A percentile compares a stretch with the other conserved stretches of the same genome.
phyloP scores from a whole-genome alignment of 208 protist genomes.

The Herpetomonas tarakana region DNA sequence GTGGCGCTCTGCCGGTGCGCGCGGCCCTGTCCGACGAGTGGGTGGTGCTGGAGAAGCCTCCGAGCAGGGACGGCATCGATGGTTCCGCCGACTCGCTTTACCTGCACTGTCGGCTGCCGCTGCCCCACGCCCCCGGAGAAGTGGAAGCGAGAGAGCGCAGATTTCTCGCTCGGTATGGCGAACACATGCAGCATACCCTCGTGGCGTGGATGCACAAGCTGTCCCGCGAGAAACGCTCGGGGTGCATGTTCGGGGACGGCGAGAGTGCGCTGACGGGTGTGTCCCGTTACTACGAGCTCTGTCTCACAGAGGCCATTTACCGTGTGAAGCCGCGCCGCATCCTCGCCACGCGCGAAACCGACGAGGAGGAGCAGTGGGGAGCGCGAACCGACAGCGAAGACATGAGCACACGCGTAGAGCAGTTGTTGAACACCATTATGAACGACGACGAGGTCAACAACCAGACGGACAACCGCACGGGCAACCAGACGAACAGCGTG shows the following conservation, averaged over 20 bases:
- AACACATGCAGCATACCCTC: conserved; percentile 23
- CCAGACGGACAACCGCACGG: no score
- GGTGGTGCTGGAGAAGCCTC: conserved; percentile 58
- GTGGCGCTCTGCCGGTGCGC: conserved; percentile 26
- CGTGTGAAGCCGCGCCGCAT: conserved; percentile 52
- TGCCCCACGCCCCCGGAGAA: conserved; percentile 28
- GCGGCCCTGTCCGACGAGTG: conserved; percentile 66
- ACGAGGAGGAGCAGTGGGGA: conserved; percentile 3
- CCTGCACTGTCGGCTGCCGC: conserved; percentile 81
- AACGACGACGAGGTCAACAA: no score
- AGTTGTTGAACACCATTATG: no score
- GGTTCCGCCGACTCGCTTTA: conserved; percentile 14
- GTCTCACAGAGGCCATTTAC: conserved; percentile 31
- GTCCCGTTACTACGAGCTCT: conserved; percentile 67
- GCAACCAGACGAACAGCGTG: no score
- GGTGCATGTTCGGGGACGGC: conserved; percentile 75
- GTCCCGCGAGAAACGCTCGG: conserved; percentile 7
- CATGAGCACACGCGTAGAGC: no score
- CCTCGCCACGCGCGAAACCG: background rate
- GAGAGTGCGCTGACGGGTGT: conserved; percentile 46
- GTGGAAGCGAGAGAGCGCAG: conserved; percentile 19
- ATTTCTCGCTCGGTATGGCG: conserved; percentile 25
- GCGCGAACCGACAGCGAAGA: no score
- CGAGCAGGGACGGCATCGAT: background rate
- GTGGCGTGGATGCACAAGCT: conserved; percentile 37